A percentile compares a stretch with the other conserved stretches of the same genome.
These are phyloP conservation scores for Aureobasidium lini DNA, from an alignment of 2,329 filamentous ascomycete species.

Conservation along the genomic window DNA sequence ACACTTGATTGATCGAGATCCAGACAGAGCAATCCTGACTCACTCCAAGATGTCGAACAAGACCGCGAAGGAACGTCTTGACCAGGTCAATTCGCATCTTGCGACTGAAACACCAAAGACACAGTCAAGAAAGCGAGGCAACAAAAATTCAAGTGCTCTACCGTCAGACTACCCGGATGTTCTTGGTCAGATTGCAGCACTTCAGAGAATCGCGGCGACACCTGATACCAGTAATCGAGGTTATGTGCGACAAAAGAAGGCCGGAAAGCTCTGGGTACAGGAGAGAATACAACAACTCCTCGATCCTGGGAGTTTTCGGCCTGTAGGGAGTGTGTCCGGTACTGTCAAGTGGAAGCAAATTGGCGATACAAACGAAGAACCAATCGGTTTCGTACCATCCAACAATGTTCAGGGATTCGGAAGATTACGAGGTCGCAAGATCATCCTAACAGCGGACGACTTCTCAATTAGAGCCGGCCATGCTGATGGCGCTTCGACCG, in stretches of 20 bases:
- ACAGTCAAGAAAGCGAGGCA: slow-evolving; percentile 22
- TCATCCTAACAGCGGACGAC: slow-evolving; percentile 53
- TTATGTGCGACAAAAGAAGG: slow-evolving; percentile 55
- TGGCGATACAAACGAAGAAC: slow-evolving; percentile 38
- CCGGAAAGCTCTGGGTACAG: slow-evolving; percentile 59
- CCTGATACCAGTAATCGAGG: slow-evolving; percentile 48
- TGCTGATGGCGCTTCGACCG: slow-evolving; percentile 53
- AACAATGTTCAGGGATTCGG: slow-evolving; percentile 50
- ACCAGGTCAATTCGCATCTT: slow-evolving; percentile 25
- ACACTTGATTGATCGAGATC: no score
- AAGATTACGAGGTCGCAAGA: not conserved
- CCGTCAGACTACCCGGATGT: slow-evolving; percentile 57
- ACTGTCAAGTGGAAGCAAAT: slow-evolving; percentile 51
- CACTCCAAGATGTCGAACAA: not conserved
- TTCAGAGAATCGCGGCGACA: slow-evolving; percentile 47
- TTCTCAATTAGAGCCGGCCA: slow-evolving; percentile 54
- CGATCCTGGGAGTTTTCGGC: slow-evolving; percentile 48
- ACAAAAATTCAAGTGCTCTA: slow-evolving; percentile 34
- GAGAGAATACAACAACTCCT: slow-evolving; percentile 54
- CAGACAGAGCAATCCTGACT: no score
- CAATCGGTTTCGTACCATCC: slow-evolving; percentile 47
- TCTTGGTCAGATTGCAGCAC: slow-evolving; percentile 46
- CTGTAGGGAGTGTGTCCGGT: slow-evolving; percentile 54
- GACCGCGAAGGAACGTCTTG: not conserved
- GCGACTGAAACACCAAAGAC: not conserved